Evolutionary conservation across 257 asterid genomes (phyloP).

Genomic region (Gynochthodes officinalis): DNA sequence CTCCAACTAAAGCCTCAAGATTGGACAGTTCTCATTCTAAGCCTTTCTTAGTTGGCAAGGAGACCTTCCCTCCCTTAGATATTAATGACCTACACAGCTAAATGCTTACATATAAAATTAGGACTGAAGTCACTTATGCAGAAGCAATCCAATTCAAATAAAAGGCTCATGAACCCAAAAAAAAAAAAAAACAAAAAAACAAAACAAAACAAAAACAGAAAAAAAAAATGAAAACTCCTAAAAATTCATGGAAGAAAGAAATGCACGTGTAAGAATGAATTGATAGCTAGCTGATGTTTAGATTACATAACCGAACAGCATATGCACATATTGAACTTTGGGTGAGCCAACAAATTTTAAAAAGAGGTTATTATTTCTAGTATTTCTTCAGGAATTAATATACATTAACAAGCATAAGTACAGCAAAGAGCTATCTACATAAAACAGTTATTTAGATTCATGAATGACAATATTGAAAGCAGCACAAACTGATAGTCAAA

Average conservation of each 20-base stretch:
- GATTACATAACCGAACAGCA: background rate
- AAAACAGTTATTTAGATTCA: background rate
- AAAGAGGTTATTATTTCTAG: background rate
- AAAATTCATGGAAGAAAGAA: background rate
- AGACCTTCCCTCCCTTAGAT: no score
- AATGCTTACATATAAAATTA: no score
- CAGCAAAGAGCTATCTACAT: background rate
- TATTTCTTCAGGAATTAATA: background rate
- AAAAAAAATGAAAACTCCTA: background rate
- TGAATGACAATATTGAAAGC: background rate
- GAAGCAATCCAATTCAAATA: background rate
- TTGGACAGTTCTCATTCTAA: no score
- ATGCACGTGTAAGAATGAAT: no score
- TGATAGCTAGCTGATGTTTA: background rate
- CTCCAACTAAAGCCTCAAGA: no score
- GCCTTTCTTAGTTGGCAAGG: no score
- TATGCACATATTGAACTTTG: background rate
- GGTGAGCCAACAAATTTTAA: background rate
- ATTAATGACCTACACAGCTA: no score
- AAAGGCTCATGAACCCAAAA: background rate
- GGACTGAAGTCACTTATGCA: no score
- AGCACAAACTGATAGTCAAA: background rate
- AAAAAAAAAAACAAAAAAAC: background rate
- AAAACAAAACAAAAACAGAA: no score
- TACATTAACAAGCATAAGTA: background rate